These are phyloP conservation scores for Starmera pachycereana DNA, from an alignment of 805 yeast genomes.

Conservation along the genomic window DNA sequence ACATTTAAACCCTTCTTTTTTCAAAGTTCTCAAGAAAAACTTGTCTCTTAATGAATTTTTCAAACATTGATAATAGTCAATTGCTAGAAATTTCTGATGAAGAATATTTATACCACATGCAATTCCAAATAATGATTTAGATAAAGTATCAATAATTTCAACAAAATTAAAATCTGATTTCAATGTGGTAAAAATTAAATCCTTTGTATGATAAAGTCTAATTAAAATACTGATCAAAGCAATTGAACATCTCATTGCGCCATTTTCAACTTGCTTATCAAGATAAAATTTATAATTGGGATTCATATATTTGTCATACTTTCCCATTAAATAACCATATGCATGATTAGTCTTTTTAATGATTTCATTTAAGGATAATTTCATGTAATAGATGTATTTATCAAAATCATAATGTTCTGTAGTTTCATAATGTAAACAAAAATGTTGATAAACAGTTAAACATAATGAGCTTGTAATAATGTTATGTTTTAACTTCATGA, in stretches of 20 bases:
- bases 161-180: neutral
- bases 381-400: slow-evolving; percentile 4
- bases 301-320: slow-evolving; percentile 7
- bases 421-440: slow-evolving; percentile 14
- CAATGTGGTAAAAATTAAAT: slow-evolving; percentile 7
- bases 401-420: slow-evolving; percentile 4
- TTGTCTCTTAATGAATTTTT: slow-evolving; percentile 15
- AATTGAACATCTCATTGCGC: slow-evolving; percentile 9
- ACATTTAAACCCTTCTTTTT: slow-evolving; percentile 16
- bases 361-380: neutral
- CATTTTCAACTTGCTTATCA: slow-evolving; percentile 12
- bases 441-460: slow-evolving; percentile 7
- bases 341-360: slow-evolving; percentile 10
- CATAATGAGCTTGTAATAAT: slow-evolving; percentile 6
- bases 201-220: slow-evolving; percentile 14
- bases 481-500: slow-evolving; percentile 4
- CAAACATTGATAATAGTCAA: slow-evolving; percentile 14
- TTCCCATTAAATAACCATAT: slow-evolving; percentile 7
- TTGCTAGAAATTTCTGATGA: slow-evolving; percentile 14
- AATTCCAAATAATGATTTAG: slow-evolving; percentile 2
- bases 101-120: slow-evolving; percentile 12
- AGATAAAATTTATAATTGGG: slow-evolving; percentile 8
- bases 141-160: slow-evolving; percentile 1
- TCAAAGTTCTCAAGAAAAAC: slow-evolving; percentile 13
- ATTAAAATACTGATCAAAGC: slow-evolving; percentile 7